Base-by-base conservation (phyloP, 257 asterid genomes). In the Euphrasia confusa region DNA sequence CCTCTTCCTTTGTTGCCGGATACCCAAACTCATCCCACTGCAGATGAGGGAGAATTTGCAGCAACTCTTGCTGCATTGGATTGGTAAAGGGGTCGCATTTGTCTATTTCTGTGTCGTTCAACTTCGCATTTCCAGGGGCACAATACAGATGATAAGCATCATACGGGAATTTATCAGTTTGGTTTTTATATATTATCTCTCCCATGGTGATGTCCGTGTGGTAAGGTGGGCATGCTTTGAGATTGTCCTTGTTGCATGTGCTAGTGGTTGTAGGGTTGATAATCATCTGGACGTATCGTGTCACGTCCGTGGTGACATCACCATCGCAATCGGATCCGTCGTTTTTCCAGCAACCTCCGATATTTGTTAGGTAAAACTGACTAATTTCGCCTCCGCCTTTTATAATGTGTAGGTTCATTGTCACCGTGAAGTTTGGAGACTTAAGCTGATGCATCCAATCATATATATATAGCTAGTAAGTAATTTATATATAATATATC, bases 281-380 rank as follows among this genome's bases (percentile, higher is more conserved):
- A 26, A 89, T 86, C 96, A 89, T 86, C 70, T 89, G 94, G 52
- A 89, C 84, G 33, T 89, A 89, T 66, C 95, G 72, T 13, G 96
- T 89, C 27, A 86, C 96, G 6, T 86, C 96, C 40, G 96, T 86
- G 15, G 78, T 49, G 45, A 80, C 87, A 17, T 84, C 24, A 21
- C 94, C 95, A 8, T 83, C 80, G 21, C 96, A 89, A 0, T 88
- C 83, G 65, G 78, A 78, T 17, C 96, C 96, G 10, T 72, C 80
- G 44, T 89, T 89, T 49, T 86, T 89, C 95, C 93, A 89, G 60
- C 96, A 89, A 53, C 96, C 80, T 64, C 96, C 95, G 8, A 89
- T 82, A 61, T 89, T 93, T 0, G 80, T 64, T 37, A 89, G 89
- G 66, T 86, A 89, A 70, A 89, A 89, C 52, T 89, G 95, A 79